Evolutionary conservation across 139 green algal species (phyloP).

Genomic region (Closterium sp.): DNA sequence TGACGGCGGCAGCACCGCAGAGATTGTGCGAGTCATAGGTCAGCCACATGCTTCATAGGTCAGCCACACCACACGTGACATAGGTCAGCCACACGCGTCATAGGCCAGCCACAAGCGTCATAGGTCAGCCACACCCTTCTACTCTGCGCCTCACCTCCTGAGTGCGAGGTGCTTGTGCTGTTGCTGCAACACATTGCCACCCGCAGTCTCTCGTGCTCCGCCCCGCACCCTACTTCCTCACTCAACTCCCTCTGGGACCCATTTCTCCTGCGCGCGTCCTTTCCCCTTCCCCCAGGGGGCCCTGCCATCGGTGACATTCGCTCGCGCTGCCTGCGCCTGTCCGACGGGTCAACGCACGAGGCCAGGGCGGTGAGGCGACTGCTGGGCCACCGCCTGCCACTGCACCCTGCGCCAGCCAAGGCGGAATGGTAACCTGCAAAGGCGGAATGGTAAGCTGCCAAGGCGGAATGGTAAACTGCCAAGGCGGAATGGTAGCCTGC

Average conservation of each 20-base stretch:
- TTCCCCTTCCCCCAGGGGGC: slow-evolving; percentile 64
- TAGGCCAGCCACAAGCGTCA: background rate
- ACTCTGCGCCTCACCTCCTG: background rate
- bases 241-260: background rate
- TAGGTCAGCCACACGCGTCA: slow-evolving; percentile 50
- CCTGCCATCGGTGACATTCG: slow-evolving; percentile 97
- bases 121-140: background rate
- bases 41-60: background rate
- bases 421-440: slow-evolving; percentile 68
- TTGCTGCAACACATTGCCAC: background rate
- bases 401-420: slow-evolving; percentile 49
- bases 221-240: background rate
- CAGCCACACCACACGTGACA: too few species aligned
- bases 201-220: background rate
- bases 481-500: too few species aligned
- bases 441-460: background rate
- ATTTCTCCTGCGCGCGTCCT: background rate
- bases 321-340: slow-evolving; percentile 88
- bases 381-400: slow-evolving; percentile 82
- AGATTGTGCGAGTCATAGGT: slow-evolving; percentile 94
- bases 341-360: slow-evolving; percentile 83
- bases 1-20: slow-evolving; percentile 92
- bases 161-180: background rate
- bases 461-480: too few species aligned
- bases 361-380: slow-evolving; percentile 77